Evolutionary conservation across 140 eudicot species (phyloP), one percentile per base, ranked within the genome.

Genomic region (Flaveria floridana): DNA sequence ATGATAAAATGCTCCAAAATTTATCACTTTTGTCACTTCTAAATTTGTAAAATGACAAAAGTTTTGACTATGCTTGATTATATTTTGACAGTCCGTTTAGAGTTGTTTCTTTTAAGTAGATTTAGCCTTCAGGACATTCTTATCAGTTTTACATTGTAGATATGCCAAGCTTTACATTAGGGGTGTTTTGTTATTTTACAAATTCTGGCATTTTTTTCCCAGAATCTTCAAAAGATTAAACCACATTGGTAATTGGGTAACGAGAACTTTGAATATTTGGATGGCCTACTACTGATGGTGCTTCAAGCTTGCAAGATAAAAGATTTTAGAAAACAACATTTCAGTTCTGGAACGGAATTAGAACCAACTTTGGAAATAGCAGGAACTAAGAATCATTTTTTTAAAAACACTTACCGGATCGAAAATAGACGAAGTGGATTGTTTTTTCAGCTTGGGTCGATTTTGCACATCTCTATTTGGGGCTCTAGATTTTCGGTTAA

Each of bases 401-500:
- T 10, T 46, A 44, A 11, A 46, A 46, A 11, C 15, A 11, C 11
- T 10, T 11, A 47, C 52, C 11, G n/a, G 52, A 11, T 3, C 15
- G 10, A 6, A 7, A 0, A 42, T 42, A 42, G 48, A 42, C 48
- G 1, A 11, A 2, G 12, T 47, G 52, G 52, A 2, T 10, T 10
- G 3, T 47, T 47, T 47, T 11, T 47, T 47, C 52, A 11, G 15
- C 3, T 2, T 11, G 15, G 15, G 15, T 12, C 1, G 52, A 47
- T 10, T 47, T 47, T 47, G 52, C 4, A 12, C 4, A 11, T 12
- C 15, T 3, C 3, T 12, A 1, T 47, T 2, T 47, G 15, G 2
- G 52, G 52, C 52, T 47, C 52, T 47, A 34, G 25, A 47, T 50
- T 71, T 70, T 61, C 8, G 19, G 73, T 42, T 50, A 18, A 23